phyloP scores from a whole-genome alignment of 139 green algal genomes.

The Mesotaenium endlicherianum region DNA sequence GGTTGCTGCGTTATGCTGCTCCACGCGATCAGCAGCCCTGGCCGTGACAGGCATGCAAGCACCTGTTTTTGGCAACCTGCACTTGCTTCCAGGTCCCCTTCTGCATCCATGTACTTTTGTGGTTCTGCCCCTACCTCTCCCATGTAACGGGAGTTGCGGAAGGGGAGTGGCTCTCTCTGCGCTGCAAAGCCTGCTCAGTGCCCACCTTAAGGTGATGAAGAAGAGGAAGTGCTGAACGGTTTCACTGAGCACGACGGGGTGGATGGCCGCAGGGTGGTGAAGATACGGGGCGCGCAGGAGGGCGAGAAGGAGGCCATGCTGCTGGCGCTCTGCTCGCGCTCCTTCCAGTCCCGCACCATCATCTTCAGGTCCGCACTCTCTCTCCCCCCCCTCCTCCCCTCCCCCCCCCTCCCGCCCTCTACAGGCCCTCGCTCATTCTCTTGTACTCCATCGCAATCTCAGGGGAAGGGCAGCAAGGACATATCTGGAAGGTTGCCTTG shows the following conservation, averaged over 20 bases:
- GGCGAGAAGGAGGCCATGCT: conserved; percentile 83
- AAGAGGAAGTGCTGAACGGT: background rate
- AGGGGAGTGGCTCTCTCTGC: conserved; percentile 3
- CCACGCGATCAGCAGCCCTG: too few species aligned
- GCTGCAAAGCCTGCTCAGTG: background rate
- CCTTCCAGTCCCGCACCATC: conserved; percentile 77
- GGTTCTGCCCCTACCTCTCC: background rate
- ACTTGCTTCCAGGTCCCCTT: too few species aligned
- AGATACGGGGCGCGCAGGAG: conserved; percentile 67
- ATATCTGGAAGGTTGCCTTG: too few species aligned
- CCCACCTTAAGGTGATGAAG: background rate
- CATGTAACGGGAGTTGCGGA: background rate
- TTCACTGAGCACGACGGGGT: background rate
- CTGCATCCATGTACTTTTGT: background rate
- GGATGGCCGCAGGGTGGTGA: conserved; percentile 62
- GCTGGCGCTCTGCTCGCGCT: conserved; percentile 74
- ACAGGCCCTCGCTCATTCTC: background rate
- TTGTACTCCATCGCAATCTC: background rate
- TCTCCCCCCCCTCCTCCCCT: background rate
- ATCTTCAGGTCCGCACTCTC: conserved; percentile 68
- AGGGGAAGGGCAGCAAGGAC: background rate
- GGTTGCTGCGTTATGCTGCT: too few species aligned
- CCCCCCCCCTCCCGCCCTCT: background rate
- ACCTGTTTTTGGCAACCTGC: too few species aligned
- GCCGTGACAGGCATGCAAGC: too few species aligned